Evolutionary conservation across 2,329 filamentous ascomycete genomes (phyloP).

Genomic region (Dothideomycetidae sp.): DNA sequence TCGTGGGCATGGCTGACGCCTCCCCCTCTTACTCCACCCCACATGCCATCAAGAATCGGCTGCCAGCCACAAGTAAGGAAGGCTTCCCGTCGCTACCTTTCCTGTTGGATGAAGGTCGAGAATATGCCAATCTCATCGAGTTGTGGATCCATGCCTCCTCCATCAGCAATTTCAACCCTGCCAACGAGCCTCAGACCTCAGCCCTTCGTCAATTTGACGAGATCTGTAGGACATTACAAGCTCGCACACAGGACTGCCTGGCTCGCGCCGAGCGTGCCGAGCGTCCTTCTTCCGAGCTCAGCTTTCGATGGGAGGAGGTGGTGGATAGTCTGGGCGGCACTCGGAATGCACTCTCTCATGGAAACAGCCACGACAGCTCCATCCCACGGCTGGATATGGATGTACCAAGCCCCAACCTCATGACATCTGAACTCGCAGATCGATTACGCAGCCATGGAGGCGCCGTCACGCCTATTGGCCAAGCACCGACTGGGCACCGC

Average conservation of each 20-base stretch:
- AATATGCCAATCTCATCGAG: constrained; percentile 69
- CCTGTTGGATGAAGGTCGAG: constrained; percentile 75
- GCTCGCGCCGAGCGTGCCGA: constrained; percentile 39
- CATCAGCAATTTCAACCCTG: constrained; percentile 4
- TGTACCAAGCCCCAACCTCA: constrained; percentile 8
- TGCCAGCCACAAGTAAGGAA: constrained; percentile 69
- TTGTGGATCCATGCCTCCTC: constrained; percentile 52
- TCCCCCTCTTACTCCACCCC: constrained; percentile 82
- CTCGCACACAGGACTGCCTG: constrained; percentile 36
- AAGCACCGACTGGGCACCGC: constrained; percentile 1
- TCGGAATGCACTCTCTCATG: constrained; percentile 13
- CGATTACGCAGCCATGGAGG: constrained; percentile 13
- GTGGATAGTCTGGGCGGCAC: constrained; percentile 30
- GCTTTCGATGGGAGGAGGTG: constrained; percentile 39
- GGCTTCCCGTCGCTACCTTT: constrained; percentile 89
- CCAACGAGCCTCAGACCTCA: constrained; percentile 1
- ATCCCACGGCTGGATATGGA: constrained; percentile 19
- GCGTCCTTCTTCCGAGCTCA: constrained; percentile 33
- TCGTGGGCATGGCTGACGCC: constrained; percentile 6
- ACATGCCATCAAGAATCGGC: constrained; percentile 69
- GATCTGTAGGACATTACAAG: constrained; percentile 32
- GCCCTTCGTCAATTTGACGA: constrained; percentile 29
- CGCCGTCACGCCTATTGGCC: constrained; percentile 6
- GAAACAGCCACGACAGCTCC: constrained; percentile 17
- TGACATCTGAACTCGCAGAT: constrained; percentile 3